Evolutionary conservation across 2,329 filamentous ascomycete genomes (phyloP).

Genomic region (Tolypocladium sp.): DNA sequence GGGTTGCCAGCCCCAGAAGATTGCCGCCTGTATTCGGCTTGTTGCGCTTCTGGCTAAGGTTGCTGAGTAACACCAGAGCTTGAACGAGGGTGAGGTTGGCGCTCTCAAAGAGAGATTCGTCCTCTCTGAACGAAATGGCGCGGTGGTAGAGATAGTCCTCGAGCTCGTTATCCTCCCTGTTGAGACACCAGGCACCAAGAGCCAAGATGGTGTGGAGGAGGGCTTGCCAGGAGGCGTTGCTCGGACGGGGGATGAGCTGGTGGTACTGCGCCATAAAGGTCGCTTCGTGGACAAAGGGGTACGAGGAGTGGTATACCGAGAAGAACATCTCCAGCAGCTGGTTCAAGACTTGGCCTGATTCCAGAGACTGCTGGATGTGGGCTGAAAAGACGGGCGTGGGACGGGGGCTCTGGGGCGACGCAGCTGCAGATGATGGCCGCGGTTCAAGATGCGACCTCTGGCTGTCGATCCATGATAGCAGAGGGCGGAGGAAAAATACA

Average conservation of each 20-base stretch:
- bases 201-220: conserved; percentile 27
- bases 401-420: not conserved
- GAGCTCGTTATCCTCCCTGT: conserved; percentile 14
- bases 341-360: conserved; percentile 14
- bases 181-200: conserved; percentile 24
- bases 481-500: conserved; percentile 19
- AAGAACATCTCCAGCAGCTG: conserved; percentile 30
- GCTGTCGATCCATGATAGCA: conserved; percentile 14
- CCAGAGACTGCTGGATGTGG: conserved; percentile 10
- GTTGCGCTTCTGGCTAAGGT: conserved; percentile 37
- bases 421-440: conserved; percentile 2
- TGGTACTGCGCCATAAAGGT: conserved; percentile 29
- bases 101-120: conserved; percentile 20
- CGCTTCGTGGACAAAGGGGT: conserved; percentile 35
- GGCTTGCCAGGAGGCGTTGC: conserved; percentile 20
- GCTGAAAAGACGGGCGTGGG: not conserved
- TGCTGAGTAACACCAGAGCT: conserved; percentile 20
- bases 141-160: conserved; percentile 19
- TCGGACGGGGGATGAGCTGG: conserved; percentile 19
- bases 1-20: conserved; percentile 34
- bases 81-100: conserved; percentile 22
- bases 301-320: conserved; percentile 31
- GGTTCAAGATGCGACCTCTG: conserved; percentile 1
- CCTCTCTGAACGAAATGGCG: conserved; percentile 15
- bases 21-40: conserved; percentile 39